Evolutionary conservation across 2,329 filamentous ascomycete species (phyloP), one percentile per base, ranked within the genome.

Genomic region (Dryadomyces quercus-mongolicae): DNA sequence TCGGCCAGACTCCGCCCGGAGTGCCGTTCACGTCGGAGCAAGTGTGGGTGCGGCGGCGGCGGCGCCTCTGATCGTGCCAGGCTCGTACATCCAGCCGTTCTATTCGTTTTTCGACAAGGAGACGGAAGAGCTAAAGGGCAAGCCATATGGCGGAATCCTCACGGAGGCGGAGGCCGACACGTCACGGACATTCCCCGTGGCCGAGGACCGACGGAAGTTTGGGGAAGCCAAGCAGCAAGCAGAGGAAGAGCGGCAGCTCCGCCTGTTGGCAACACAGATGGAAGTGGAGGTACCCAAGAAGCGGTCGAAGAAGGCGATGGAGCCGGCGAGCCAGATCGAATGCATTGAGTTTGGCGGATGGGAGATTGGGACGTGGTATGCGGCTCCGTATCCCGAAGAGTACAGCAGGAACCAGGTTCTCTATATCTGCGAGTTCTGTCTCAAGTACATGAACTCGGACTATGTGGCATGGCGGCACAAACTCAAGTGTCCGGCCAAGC

Each of bases 391-490:
- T 66, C 93, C 93, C 0, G 93, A 96, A 66, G 93, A 98, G 70
- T 98, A 98, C 73, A 97, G 90, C 67, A 84, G 92, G 59, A 97
- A 98, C 66, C 85, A 88, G 34, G 87, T 95, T 42, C 78, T 98
- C n/a, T 97, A 95, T 70, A 97, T 98, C 59, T 98, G 93, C 75
- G 94, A 98, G 68, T 98, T 97, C 68, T 98, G 93, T 67, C 76
- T 98, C 57, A 98, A 97, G 70, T 98, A 98, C 72, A 96, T 98
- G 90, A 95, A 94, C 68, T 97, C 93, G 18, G 92, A 96, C 67
- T 97, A 95, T 63, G 93, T 98, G 31, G 92, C 93, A 15, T 97
- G 92, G 89, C 82, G 93, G 53, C 93, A 98, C 70, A 97, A 97
- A 72, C 80, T 90, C 62, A 98, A 98, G 72, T 98, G 93, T 62